phyloP scores from a whole-genome alignment of 1,139 yeast genomes.

The Magnusiomyces suaveolens region DNA sequence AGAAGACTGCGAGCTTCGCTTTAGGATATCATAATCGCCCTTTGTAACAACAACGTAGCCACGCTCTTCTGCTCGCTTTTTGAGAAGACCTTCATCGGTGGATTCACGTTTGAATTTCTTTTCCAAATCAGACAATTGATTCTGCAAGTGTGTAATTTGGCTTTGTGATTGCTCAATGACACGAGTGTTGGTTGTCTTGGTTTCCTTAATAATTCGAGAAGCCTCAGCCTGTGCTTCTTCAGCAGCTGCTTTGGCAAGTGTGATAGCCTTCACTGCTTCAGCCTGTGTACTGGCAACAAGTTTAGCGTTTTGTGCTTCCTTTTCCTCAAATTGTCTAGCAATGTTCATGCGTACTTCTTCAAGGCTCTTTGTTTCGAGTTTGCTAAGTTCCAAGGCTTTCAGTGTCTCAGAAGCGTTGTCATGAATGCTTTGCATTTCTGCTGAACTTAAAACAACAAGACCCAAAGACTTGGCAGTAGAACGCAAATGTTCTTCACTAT shows the following conservation, averaged over 20 bases:
- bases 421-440: conserved; percentile 7
- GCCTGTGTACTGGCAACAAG: conserved; percentile 5
- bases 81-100: not conserved
- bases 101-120: not conserved
- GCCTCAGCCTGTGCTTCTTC: conserved; percentile 8
- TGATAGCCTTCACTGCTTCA: conserved; percentile 5
- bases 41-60: conserved; percentile 14
- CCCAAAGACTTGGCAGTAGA: conserved; percentile 7
- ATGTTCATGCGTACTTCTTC: conserved; percentile 4
- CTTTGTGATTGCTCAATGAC: conserved; percentile 3
- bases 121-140: conserved; percentile 13
- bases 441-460: conserved; percentile 6
- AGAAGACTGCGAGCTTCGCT: conserved; percentile 3
- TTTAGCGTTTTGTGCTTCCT: conserved; percentile 5
- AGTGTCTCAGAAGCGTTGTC: conserved; percentile 6
- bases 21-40: conserved; percentile 11
- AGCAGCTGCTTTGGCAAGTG: conserved; percentile 11
- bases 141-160: conserved; percentile 4
- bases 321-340: conserved; percentile 2
- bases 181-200: conserved; percentile 5
- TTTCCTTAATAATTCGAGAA: conserved; percentile 2
- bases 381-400: conserved; percentile 4
- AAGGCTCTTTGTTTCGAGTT: conserved; percentile 4
- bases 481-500: not conserved
- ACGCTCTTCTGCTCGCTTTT: conserved; percentile 9